phyloP scores from a whole-genome alignment of 768 basidiomycete genomes.

The Hericium coralloides region DNA sequence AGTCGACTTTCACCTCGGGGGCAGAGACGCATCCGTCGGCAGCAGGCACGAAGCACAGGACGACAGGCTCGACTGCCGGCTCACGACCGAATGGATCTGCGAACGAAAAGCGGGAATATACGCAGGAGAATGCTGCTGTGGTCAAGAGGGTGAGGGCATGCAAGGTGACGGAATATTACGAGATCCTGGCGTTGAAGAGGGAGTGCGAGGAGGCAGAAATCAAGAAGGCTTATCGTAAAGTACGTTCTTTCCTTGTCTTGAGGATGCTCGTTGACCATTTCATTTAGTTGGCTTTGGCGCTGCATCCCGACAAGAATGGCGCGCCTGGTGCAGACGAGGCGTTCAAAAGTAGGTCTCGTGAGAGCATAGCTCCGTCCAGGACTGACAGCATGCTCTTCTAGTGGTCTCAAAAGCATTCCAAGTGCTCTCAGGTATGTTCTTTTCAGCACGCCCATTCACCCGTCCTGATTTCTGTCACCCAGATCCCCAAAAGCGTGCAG shows the following conservation, averaged over 20 bases:
- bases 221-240: conserved; percentile 96
- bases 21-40: conserved; percentile 69
- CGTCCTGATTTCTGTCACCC: too few relatives aligned
- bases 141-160: conserved; percentile 83
- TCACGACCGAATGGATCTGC: conserved; percentile 45
- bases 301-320: conserved; percentile 92
- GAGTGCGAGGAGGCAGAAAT: conserved; percentile 79
- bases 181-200: conserved; percentile 72
- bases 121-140: conserved; percentile 69
- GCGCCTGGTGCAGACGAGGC: conserved; percentile 98
- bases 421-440: conserved; percentile 68
- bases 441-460: too few relatives aligned
- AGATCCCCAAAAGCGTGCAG: conserved; percentile 36
- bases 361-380: conserved; percentile 3
- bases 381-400: conserved; percentile 23
- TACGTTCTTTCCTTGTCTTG: conserved; percentile 23
- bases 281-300: conserved; percentile 69
- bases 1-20: conserved; percentile 36
- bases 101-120: conserved; percentile 55
- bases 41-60: conserved; percentile 61
- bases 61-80: conserved; percentile 34
- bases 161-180: conserved; percentile 88
- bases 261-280: neutral
- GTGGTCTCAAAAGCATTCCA: conserved; percentile 99
- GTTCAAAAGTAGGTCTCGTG: conserved; percentile 72